These are phyloP conservation scores for Aspergillus amoenus DNA, from an alignment of 2,329 filamentous ascomycete species.

Conservation along the genomic window DNA sequence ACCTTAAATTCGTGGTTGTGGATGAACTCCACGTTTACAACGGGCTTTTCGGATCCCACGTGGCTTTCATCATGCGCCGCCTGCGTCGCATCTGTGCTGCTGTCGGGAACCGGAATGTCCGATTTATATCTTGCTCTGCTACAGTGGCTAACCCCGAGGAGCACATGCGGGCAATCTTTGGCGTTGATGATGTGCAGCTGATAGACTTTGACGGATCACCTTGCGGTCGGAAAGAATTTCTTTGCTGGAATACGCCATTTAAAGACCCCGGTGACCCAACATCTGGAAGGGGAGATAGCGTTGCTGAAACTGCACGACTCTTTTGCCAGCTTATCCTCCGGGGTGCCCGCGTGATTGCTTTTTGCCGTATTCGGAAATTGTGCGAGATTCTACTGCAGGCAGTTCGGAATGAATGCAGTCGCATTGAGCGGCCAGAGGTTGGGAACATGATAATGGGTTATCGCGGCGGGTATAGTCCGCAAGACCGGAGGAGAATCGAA, in stretches of 20 bases:
- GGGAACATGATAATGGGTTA: slow-evolving; percentile 88
- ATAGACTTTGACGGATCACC: slow-evolving; percentile 93
- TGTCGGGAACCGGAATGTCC: slow-evolving; percentile 79
- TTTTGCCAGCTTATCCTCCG: slow-evolving; percentile 88
- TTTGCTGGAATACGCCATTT: slow-evolving; percentile 97
- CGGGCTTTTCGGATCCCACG: slow-evolving; percentile 87
- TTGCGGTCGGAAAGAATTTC: slow-evolving; percentile 86
- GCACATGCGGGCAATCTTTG: slow-evolving; percentile 95
- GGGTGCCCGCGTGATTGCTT: slow-evolving; percentile 88
- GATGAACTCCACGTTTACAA: slow-evolving; percentile 96
- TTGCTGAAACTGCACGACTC: slow-evolving; percentile 81
- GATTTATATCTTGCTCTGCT: slow-evolving; percentile 93
- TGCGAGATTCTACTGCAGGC: slow-evolving; percentile 82
- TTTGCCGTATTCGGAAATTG: slow-evolving; percentile 82
- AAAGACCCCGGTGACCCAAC: slow-evolving; percentile 85
- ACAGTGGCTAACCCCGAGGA: slow-evolving; percentile 89
- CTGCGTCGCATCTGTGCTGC: slow-evolving; percentile 85
- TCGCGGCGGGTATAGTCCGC: slow-evolving; percentile 88
- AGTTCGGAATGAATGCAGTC: slow-evolving; percentile 73
- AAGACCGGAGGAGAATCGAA: slow-evolving; percentile 86
- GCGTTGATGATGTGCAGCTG: slow-evolving; percentile 74
- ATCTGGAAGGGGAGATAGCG: slow-evolving; percentile 78
- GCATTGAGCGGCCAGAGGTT: slow-evolving; percentile 72
- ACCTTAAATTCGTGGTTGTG: slow-evolving; percentile 86
- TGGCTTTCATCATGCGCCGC: slow-evolving; percentile 91